Base-by-base conservation (phyloP, 1,284 basidiomycete genomes). In the Agaricales sp. region DNA sequence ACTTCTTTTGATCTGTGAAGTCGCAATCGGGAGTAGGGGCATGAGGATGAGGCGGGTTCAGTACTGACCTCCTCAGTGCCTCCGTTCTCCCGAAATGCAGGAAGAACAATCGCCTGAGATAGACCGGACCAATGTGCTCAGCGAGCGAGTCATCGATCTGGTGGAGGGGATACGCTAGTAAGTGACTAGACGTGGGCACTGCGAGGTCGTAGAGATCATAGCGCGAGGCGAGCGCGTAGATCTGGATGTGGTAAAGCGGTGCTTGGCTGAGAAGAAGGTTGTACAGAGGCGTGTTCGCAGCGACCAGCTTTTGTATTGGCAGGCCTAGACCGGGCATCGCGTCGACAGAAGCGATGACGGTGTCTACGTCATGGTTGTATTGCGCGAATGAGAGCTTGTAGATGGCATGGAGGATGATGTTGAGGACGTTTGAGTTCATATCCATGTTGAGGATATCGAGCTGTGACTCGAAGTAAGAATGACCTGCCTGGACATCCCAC, bases 51-150 rank as follows among this genome's bases (percentile, higher is more conserved):
- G 67, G 67, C 11, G 65, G 67, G 11, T 54, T 56, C 2, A 64
- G 57, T 20, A 72, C 52, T 22, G 69, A 55, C 16, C 59, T 53
- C 51, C 68, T 68, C 41, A 70, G 61, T 4, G 60, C 59, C 18
- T 64, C 61, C 20, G 61, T 53, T 45, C 69, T 66, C 6, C 61
- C 57, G 19, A 65, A 55, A 53, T 70, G 70, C 19, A 71, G 62
- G 56, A 63, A 63, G 56, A 69, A 63, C 14, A 72, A 62, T 38
- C 67, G 64, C 53, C 65, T 66, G 48, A 71, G 60, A 54, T 71
- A 70, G 2, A 63, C 45, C 3, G 67, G 60, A 2, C 68, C 69
- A 54, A 72, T 69, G 45, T 54, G 56, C 16, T 50, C 43, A 8
- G 61, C 67, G 22, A 63, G 50, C 24, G 58, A 63, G 53, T 70